Base-by-base conservation (phyloP, 768 basidiomycete genomes). In the Phanerodontia chrysosporium region DNA sequence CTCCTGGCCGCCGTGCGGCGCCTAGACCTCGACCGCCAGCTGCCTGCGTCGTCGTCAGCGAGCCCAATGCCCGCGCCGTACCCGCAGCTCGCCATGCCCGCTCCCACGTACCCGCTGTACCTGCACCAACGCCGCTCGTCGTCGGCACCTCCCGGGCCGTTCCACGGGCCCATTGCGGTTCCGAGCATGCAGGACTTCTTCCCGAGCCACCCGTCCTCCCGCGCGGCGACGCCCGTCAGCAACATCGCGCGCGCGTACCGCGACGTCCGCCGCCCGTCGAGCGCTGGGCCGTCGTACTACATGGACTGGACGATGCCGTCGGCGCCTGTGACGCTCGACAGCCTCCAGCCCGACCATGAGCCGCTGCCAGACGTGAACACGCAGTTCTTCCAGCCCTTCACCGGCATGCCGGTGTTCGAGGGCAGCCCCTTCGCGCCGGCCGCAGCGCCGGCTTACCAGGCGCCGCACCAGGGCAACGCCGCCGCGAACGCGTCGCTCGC, bases 1-100 rank as follows among this genome's bases (percentile, higher is more conserved):
- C 81, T 89, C 30, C 84, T 84, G 0, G 78, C 75, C 49, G 86
- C 85, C 1, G 78, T 87, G 16, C 76, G 81, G n/a, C 68, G 70
- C 59, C 74, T 86, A 12, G 86, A 87, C 57, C 48, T 62, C 51
- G 61, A 64, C n/a, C 62, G 65, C 48, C 36, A 57, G 21, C 45
- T 62, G 39, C 55, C 55, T 14, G 48, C 45, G 51, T 46, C 48
- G 21, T 48, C 54, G 16, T 56, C 67, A 16, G 56, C 51, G 9
- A 64, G 56, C 55, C 64, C 65, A 18, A 57, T 29, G 59, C 45
- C 60, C 65, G 46, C 69, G 73, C 39, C 9, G 56, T 63, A 49
- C 48, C 49, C 53, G 48, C 30, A 36, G 29, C 25, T 53, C 18
- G 29, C 59, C 22, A 29, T 55, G 12, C 62, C 59, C 7, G 64